phyloP scores from a whole-genome alignment of 75 land plant genomes.

The Sequoiadendron giganteum region DNA sequence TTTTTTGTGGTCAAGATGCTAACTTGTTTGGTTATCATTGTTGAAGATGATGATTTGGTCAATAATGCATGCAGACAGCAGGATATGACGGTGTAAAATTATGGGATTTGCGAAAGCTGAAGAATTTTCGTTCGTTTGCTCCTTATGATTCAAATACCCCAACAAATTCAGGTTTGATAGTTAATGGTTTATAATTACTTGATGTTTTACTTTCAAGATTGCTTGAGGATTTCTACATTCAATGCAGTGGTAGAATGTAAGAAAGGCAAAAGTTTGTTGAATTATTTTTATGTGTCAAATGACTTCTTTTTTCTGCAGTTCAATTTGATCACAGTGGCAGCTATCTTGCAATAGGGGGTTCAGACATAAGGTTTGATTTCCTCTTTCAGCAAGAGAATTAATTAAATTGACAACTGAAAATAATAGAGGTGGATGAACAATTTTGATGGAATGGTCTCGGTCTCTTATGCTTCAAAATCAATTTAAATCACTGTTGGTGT shows the following conservation, averaged over 20 bases:
- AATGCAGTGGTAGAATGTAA: neutral
- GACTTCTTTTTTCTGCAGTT: conserved; percentile 48
- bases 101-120: conserved; percentile 97
- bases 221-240: neutral
- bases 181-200: neutral
- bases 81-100: conserved; percentile 96
- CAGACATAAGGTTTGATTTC: conserved; percentile 74
- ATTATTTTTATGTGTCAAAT: neutral
- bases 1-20: neutral
- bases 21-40: neutral
- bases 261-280: neutral
- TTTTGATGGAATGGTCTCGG: neutral
- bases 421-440: neutral
- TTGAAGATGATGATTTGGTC: neutral
- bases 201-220: neutral
- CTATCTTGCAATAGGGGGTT: conserved; percentile 90
- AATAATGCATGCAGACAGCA: conserved; percentile 67
- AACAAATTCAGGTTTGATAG: conserved; percentile 71
- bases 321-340: conserved; percentile 94
- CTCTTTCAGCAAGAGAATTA: neutral
- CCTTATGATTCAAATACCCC: conserved; percentile 76
- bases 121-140: conserved; percentile 78
- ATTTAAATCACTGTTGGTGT: neutral
- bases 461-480: neutral
- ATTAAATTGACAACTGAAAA: neutral